A percentile compares a stretch with the other conserved stretches of the same genome.
Conservation (phyloP, 2,329 filamentous ascomycete genomes). For the Dactylella cylindrospora region DNA sequence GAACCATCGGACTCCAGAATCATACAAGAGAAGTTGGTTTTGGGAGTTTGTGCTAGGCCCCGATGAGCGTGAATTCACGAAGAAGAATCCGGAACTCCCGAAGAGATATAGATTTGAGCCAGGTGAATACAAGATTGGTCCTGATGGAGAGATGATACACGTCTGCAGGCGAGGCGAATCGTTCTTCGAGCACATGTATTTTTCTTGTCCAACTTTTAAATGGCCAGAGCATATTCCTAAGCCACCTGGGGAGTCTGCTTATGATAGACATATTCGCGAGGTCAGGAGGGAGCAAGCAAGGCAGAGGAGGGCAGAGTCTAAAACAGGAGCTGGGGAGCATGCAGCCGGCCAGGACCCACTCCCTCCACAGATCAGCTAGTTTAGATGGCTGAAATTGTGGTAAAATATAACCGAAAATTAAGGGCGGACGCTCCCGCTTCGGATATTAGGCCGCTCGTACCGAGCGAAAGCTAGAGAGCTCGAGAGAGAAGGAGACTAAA, state of each 20-base stretch:
- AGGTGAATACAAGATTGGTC: conserved; percentile 4
- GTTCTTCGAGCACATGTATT: conserved; percentile 31
- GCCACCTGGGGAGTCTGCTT: conserved; percentile 22
- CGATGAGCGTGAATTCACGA: conserved; percentile 19
- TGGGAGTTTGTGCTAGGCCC: conserved; percentile 20
- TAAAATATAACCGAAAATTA: background rate
- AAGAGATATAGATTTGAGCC: conserved; percentile 11
- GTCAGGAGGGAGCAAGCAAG: conserved; percentile 11
- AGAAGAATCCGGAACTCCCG: background rate
- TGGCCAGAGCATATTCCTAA: conserved; percentile 23
- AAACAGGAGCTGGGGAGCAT: background rate
- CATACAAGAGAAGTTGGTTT: conserved; percentile 19
- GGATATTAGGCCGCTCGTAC: too few species aligned
- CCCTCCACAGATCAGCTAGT: background rate
- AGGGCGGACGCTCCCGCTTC: too few species aligned
- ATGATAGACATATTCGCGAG: conserved; percentile 15
- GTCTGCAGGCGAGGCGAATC: conserved; percentile 17
- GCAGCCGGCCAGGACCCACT: background rate
- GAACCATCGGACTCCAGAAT: too few species aligned
- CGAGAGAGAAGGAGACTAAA: too few species aligned
- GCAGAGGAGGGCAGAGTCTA: background rate
- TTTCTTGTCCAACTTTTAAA: conserved; percentile 14
- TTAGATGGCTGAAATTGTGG: background rate
- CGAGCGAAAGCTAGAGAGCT: too few species aligned
- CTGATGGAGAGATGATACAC: conserved; percentile 17